Evolutionary conservation across 345 rosid species (phyloP), one percentile per base, ranked within the genome.

Genomic region (Ailanthus altissimus): DNA sequence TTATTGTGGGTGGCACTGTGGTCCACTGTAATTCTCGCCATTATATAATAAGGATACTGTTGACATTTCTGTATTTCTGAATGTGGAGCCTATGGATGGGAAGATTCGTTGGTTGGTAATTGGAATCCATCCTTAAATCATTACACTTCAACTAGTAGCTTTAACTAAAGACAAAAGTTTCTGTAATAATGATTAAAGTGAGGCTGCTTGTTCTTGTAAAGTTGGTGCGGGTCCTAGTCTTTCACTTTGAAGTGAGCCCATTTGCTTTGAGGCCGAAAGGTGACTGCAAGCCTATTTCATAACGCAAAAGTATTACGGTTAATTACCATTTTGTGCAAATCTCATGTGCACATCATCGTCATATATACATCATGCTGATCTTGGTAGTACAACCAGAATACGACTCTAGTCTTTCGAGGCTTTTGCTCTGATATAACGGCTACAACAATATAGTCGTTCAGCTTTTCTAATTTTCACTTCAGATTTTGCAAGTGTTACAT

Each of bases 171-270:
- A 75, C 57, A 64, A 63, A 67, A 50, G 62, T 42, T 80, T 45
- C 40, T 45, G 40, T 36, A 61, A 26, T 47, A 64, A 81, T 87
- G 81, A 85, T 84, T 85, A 77, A 85, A 89, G 81, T 32, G 75
- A 14, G 75, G 49, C 73, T 56, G 47, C 77, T 74, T 58, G 70
- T 40, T 61, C 8, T 32, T 77, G 38, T 7, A 8, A 21, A 70
- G 71, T 72, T 54, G 77, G 72, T 77, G 81, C 5, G 67, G 26
- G 69, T 73, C 84, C 40, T 18, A 13, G 54, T 65, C 85, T 67
- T 51, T 9, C 23, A 18, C 75, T 46, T 49, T 70, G 23, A n/a
- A 77, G 50, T 18, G 82, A 58, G 67, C 75, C 74, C 65, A 11
- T 47, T 9, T 3, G 26, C 32, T 79, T 77, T 23, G 77, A 49